Evolutionary conservation across 768 basidiomycete species (phyloP).

Genomic region (Amanita thiersii): DNA sequence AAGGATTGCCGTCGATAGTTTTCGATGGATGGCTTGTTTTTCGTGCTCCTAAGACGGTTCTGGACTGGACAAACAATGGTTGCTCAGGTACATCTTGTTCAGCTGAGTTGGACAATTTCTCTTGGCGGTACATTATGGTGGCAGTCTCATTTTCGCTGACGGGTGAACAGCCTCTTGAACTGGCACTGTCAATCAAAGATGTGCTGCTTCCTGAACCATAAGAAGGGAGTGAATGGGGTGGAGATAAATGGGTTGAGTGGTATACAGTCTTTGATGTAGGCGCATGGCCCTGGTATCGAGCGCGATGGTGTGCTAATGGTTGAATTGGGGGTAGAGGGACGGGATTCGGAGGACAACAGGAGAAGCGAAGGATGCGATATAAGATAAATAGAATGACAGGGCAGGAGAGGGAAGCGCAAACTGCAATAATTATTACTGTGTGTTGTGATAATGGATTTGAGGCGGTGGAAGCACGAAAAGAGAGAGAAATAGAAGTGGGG

Average conservation of each 20-base stretch:
- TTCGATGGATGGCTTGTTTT: slow-evolving; percentile 17
- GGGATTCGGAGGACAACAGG: slow-evolving; percentile 19
- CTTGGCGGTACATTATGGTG: background rate
- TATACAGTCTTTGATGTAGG: slow-evolving; percentile 15
- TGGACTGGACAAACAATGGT: no score
- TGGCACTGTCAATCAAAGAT: slow-evolving; percentile 20
- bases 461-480: slow-evolving; percentile 6
- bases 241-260: slow-evolving; percentile 14
- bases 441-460: slow-evolving; percentile 19
- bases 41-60: slow-evolving; percentile 5
- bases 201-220: slow-evolving; percentile 22
- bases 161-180: slow-evolving; percentile 4
- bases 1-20: slow-evolving; percentile 5
- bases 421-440: slow-evolving; percentile 43
- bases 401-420: slow-evolving; percentile 33
- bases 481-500: background rate
- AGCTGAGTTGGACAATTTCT: slow-evolving; percentile 9
- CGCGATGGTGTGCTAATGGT: slow-evolving; percentile 55
- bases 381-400: slow-evolving; percentile 28
- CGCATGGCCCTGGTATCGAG: slow-evolving; percentile 23
- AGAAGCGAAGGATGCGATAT: slow-evolving; percentile 27
- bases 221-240: slow-evolving; percentile 10
- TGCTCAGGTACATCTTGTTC: slow-evolving; percentile 6
- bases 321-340: slow-evolving; percentile 58
- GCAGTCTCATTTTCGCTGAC: slow-evolving; percentile 11